Base-by-base conservation (phyloP, 2,329 filamentous ascomycete species). In the Colletotrichum musicola region DNA sequence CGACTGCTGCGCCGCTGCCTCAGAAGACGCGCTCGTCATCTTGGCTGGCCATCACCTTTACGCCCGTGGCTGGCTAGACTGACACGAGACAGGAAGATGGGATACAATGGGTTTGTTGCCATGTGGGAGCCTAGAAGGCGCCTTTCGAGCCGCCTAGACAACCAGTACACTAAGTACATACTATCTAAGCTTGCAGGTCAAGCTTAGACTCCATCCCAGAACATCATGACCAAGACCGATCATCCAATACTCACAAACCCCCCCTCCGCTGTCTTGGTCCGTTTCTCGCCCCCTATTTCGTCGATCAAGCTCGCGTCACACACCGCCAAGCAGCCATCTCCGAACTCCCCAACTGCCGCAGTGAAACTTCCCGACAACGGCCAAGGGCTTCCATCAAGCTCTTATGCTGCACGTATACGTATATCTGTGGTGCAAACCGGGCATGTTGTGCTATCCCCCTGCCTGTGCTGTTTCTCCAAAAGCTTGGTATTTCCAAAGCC, bases 241-340 rank as follows among this genome's bases (percentile, higher is more conserved):
- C 42, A 4, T 20, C 49, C 49, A 53, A 67, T 30, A 14, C 25
- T 55, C 42, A 38, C 10, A 13, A 50, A n/a, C n/a, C n/a, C 25
- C 25, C 7, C 25, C 27, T 22, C 12, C 13, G 16, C 25, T 18
- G n/a, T 62, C 27, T 22, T 49, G 22, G 22, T 25, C 22, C 4
- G 51, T 53, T 63, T 51, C 42, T 35, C 27, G 22, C 30, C 44
- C 44, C 58, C 25, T 54, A 38, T 22, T 13, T 18, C 22, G 64
- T 20, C 58, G 58, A 66, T 66, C 64, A 62, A 6, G 38, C 27
- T 62, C 38, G 57, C 63, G 40, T 62, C 57, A 27, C 63, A 50
- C 64, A 56, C 27, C 14, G 64, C 58, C 64, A 66, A 66, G 63
- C 40, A 62, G 7, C n/a, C 25, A 25, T 35, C 30, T 38, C 57